These are phyloP conservation scores for Teratosphaeria destructans DNA, from an alignment of 2,329 filamentous ascomycete species.

Conservation along the genomic window DNA sequence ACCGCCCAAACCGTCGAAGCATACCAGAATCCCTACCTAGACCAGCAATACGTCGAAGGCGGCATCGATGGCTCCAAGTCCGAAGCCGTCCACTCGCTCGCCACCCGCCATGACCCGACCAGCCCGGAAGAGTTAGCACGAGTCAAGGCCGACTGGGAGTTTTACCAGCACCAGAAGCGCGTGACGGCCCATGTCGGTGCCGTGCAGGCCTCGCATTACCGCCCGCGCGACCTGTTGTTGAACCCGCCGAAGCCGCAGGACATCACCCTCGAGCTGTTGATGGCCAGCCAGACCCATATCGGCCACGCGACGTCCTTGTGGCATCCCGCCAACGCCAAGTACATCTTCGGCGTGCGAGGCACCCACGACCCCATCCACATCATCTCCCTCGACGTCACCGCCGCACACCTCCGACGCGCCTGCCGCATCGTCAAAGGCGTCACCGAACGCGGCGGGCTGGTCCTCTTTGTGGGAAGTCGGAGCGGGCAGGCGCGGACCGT, in stretches of 20 bases:
- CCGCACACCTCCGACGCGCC: conserved; percentile 80
- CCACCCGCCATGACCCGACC: neutral
- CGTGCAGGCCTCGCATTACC: conserved; percentile 44
- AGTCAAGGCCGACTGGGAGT: conserved; percentile 32
- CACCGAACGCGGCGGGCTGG: conserved; percentile 66
- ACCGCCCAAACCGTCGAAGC: conserved; percentile 28
- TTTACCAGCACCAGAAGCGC: conserved; percentile 32
- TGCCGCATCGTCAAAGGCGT: conserved; percentile 88
- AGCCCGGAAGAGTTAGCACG: conserved; percentile 10
- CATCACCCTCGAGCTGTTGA: conserved; percentile 79
- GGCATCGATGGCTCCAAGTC: conserved; percentile 1
- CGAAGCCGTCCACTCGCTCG: conserved; percentile 2
- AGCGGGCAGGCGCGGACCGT: conserved; percentile 71
- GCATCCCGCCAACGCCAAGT: conserved; percentile 88
- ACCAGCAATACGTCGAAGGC: conserved; percentile 3
- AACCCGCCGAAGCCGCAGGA: conserved; percentile 69
- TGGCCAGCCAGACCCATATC: conserved; percentile 78
- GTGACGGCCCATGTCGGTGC: conserved; percentile 29
- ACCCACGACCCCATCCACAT: conserved; percentile 43
- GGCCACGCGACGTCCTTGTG: conserved; percentile 84
- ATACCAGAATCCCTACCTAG: conserved; percentile 4
- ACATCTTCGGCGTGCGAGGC: conserved; percentile 83
- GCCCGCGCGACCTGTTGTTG: conserved; percentile 54
- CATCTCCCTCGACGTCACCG: conserved; percentile 81
- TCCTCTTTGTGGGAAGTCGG: conserved; percentile 84